Base-by-base conservation (phyloP, 192 early-diverging fungal genomes). In the Spinellus fusiger region DNA sequence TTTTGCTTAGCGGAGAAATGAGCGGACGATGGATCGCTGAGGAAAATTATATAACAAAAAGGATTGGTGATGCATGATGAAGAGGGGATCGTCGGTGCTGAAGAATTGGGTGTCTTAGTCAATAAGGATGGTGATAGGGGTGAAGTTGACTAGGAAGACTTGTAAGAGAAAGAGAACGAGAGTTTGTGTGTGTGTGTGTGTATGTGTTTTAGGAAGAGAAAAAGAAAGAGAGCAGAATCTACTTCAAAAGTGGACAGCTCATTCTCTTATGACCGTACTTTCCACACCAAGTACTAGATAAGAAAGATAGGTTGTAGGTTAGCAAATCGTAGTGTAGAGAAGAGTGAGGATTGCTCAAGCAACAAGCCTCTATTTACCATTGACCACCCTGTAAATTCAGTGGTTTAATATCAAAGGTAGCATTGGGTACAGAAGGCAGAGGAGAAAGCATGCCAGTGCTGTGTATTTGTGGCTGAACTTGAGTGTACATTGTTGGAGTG, bases 211-310 rank as follows among this genome's bases (percentile, higher is more conserved):
- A n/a, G n/a, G n/a, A n/a, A n/a, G n/a, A n/a, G n/a, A n/a, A n/a
- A n/a, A n/a, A n/a, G n/a, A n/a, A n/a, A n/a, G n/a, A n/a, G n/a
- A n/a, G n/a, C n/a, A n/a, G n/a, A n/a, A n/a, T 44, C 57, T 51
- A 66, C 37, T 67, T 67, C 37, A 67, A 48, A 23, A 67, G 34
- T 38, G 65, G 58, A 49, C 65, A 67, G 6, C 1, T 46, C 12
- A 15, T 10, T 31, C 58, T 32, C 27, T 60, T 54, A 26, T 67
- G 65, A 27, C 65, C 65, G 37, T 67, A 67, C 49, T 67, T 67
- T 31, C 65, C 65, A 54, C 65, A 67, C 65, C 65, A 67, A 18
- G 57, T 35, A 49, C 65, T 67, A 64, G 12, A 12, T 44, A n/a
- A 26, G 15, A 22, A 33, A 10, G 20, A 48, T 22, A 20, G n/a